phyloP scores from a whole-genome alignment of 306 rosid genomes.

The Elaeagnus macrophylla region DNA sequence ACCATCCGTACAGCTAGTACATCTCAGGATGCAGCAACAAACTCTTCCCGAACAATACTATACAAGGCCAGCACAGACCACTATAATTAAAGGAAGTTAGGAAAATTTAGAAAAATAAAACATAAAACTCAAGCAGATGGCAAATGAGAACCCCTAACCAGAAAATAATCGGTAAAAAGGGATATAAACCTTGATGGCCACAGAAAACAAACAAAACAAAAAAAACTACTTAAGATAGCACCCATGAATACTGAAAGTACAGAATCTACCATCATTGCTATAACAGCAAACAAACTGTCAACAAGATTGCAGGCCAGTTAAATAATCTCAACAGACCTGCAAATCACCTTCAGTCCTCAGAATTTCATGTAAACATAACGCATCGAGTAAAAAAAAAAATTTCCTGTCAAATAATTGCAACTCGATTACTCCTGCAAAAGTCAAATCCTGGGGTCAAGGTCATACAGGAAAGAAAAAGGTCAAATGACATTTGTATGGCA shows the following conservation, averaged over 20 bases:
- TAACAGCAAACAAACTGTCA: slow-evolving; percentile 22
- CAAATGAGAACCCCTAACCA: no score
- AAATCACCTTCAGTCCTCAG: slow-evolving; percentile 17
- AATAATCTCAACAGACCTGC: slow-evolving; percentile 25
- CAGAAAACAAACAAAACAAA: background rate
- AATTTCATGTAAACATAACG: slow-evolving; percentile 5
- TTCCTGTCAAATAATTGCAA: slow-evolving; percentile 1
- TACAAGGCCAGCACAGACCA: no score
- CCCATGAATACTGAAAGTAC: slow-evolving; percentile 22
- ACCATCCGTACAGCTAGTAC: slow-evolving; percentile 38
- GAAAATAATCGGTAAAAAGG: background rate
- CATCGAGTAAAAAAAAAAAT: slow-evolving; percentile 4
- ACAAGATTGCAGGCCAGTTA: slow-evolving; percentile 28
- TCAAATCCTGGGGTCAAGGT: no score
- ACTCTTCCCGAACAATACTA: slow-evolving; percentile 34
- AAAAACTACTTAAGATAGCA: slow-evolving; percentile 8
- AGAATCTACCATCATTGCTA: slow-evolving; percentile 20
- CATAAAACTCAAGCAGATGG: no score
- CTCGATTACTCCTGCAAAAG: slow-evolving; percentile 39
- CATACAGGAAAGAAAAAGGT: background rate
- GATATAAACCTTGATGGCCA: slow-evolving; percentile 7
- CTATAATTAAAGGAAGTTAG: no score
- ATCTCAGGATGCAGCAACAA: slow-evolving; percentile 36
- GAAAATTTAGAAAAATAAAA: no score
- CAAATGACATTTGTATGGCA: background rate